Percentiles rank a stretch among this genome's conserved stretches.
phyloP scores from a whole-genome alignment of 2,329 filamentous ascomycete species.

The Exophiala alcalophila region DNA sequence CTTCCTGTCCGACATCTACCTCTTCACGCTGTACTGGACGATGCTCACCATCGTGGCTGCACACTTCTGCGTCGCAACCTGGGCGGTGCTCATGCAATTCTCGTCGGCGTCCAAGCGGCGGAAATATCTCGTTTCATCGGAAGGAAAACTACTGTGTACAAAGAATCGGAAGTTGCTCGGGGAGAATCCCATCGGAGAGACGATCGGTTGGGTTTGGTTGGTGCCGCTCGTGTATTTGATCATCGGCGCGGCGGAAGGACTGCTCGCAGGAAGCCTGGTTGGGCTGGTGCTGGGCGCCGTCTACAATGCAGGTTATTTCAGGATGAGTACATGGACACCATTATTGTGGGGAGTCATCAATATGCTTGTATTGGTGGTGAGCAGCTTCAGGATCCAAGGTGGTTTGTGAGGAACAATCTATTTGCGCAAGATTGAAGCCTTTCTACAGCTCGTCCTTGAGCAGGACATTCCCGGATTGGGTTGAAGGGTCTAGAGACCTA shows the following conservation, averaged over 20 bases:
- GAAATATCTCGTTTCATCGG: conserved; percentile 21
- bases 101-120: conserved; percentile 21
- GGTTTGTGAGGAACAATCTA: conserved; percentile 66
- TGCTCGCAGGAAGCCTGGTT: conserved; percentile 77
- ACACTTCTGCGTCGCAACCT: conserved; percentile 67
- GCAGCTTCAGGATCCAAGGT: conserved; percentile 89
- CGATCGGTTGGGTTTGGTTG: conserved; percentile 56
- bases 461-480: too few species aligned
- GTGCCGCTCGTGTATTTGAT: conserved; percentile 68
- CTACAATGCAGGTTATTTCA: conserved; percentile 77
- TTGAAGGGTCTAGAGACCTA: too few species aligned
- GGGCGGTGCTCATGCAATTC: conserved; percentile 68
- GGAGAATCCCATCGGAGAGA: conserved; percentile 27
- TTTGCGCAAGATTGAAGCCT: too few species aligned
- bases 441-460: too few species aligned
- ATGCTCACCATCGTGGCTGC: conserved; percentile 73
- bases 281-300: conserved; percentile 75
- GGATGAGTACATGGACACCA: conserved; percentile 93
- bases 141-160: conserved; percentile 16
- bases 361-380: conserved; percentile 75
- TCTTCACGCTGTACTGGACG: conserved; percentile 85
- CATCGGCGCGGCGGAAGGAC: conserved; percentile 70
- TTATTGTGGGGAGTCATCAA: conserved; percentile 85
- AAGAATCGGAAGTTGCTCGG: conserved; percentile 29
- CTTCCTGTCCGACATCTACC: conserved; percentile 74